Evolutionary conservation across 129 eudicot genomes (phyloP), one percentile per base, ranked within the genome.

Genomic region (Ambrosia trifida): DNA sequence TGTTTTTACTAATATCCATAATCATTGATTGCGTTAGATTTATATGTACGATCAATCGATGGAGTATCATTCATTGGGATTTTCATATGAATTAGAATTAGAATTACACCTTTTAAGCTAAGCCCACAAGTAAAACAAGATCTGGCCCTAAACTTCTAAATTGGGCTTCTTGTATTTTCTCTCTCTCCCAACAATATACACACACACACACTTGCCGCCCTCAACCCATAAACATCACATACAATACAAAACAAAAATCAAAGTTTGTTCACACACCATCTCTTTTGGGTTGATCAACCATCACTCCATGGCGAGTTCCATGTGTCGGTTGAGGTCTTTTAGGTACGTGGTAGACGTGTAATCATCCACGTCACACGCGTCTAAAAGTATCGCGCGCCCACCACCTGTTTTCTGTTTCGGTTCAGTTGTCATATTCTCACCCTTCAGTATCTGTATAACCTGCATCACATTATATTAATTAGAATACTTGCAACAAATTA

Each of bases 231-330:
- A 47, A 17, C 41, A 31, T 30, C 65, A 59, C 58, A 69, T 28
- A 54, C 54, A 50, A 69, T 28, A 54, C 54, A 50, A 64, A 64
- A 51, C 61, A 16, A 45, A 5, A 66, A 47, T 40, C 11, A 7
- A 41, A 11, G 32, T 31, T n/a, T 40, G 31, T 38, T 36, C 32
- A 28, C 70, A 60, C 65, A 33, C 44, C 43, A 60, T 59, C 65
- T 59, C 43, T 31, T 30, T 28, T 11, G 40, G 9, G 43, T 58
- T 72, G 76, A 68, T 19, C 20, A 35, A 19, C 41, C 66, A 31
- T 85, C 78, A 89, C 79, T 94, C 95, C 96, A 95, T 85, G 14
- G 84, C 85, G 3, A 95, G 89, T 81, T 95, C 87, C 89, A 69
- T 84, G 41, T 95, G 99, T 10, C 99, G 99, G 76, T 88, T 75